Conservation (phyloP, 352 stramenopile genomes). For the Pythium angustatum region DNA sequence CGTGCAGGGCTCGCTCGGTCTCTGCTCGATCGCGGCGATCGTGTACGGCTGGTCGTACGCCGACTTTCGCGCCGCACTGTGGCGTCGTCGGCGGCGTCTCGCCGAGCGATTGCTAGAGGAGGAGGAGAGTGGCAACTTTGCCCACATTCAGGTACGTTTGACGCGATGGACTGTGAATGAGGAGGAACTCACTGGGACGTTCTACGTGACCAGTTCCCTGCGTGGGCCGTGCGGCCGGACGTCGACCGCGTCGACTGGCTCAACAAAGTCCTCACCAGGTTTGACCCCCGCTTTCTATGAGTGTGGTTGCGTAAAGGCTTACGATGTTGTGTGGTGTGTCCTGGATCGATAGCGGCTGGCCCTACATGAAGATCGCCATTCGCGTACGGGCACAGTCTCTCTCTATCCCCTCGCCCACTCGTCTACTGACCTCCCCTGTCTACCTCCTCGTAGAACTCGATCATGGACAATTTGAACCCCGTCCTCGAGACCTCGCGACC, state of each 20-base stretch:
- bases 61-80: constrained; percentile 45
- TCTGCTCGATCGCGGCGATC: constrained; percentile 37
- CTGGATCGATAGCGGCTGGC: constrained; percentile 63
- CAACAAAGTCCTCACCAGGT: constrained; percentile 63
- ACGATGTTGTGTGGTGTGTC: constrained; percentile 3
- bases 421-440: background rate
- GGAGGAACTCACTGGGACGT: no score
- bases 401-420: background rate
- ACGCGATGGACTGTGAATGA: no score
- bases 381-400: constrained; percentile 42
- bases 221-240: constrained; percentile 60
- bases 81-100: constrained; percentile 28
- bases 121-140: constrained; percentile 37
- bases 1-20: constrained; percentile 45
- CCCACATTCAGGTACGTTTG: constrained; percentile 35
- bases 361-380: constrained; percentile 76
- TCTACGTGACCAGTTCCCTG: constrained; percentile 47
- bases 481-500: constrained; percentile 60
- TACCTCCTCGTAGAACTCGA: constrained; percentile 48
- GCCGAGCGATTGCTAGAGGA: constrained; percentile 28
- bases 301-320: no score
- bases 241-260: constrained; percentile 78
- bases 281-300: constrained; percentile 25
- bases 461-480: constrained; percentile 60
- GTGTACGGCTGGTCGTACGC: constrained; percentile 62